Base-by-base conservation (phyloP, 176 grass and related monocot species). In the Bolboschoenus planiculmis region DNA sequence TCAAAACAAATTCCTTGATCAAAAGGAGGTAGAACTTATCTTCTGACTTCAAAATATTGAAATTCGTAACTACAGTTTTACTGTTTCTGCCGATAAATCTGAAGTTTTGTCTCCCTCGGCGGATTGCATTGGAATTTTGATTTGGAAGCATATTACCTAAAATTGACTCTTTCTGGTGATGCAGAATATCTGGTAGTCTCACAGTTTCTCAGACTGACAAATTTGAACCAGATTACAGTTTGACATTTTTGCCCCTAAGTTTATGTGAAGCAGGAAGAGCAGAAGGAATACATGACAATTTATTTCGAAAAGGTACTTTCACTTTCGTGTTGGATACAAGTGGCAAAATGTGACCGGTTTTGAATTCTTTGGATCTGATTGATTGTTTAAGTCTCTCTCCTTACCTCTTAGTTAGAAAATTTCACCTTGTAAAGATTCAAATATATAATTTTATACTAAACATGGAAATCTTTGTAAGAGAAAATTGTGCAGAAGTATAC, bases 11-110 rank as follows among this genome's bases (percentile, higher is more conserved):
- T 83, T 67, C 34, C 20, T 44, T 76, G 56, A 63, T 30, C 48
- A 40, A 46, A 67, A 88, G 62, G 42, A 15, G 73, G 86, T 80
- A 79, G 43, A 78, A 79, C 24, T 42, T 31, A 36, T 68, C 67
- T 60, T 84, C 85, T 24, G 47, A 76, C 78, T 59, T 51, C 81
- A 5, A 68, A 35, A 14, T 50, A 53, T 73, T 66, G 10, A 56
- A 30, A 20, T 5, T 20, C 74, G 34, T 24, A n/a, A 51, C 48
- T 51, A 16, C 46, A 46, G 6, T 36, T 35, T 73, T 37, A 39
- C 27, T 67, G 46, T 76, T 18, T 29, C 57, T 43, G 36, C 73
- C 10, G 53, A 56, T 78, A 86, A 91, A 70, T 80, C 77, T 88
- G 81, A 46, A 91, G 78, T 82, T 26, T 9, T 43, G 44, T 57